Conservation (phyloP, 2,329 filamentous ascomycete genomes). For the Chaetomium globosum region DNA sequence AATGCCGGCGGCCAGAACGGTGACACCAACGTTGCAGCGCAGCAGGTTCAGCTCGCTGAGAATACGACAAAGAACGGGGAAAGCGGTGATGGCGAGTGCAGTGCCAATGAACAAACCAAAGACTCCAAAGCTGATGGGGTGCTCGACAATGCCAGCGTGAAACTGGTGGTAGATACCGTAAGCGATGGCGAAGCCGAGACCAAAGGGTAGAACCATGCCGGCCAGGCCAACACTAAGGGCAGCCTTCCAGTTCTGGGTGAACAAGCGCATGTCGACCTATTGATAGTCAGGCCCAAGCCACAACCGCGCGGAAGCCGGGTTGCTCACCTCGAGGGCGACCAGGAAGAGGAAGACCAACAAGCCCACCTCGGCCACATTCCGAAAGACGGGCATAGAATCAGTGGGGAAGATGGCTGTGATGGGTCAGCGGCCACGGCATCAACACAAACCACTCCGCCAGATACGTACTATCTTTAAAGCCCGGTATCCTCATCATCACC, state of each 20-base stretch:
- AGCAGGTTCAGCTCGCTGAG: conserved; percentile 88
- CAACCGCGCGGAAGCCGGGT: neutral
- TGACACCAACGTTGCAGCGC: conserved; percentile 79
- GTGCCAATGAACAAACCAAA: conserved; percentile 82
- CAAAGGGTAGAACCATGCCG: conserved; percentile 83
- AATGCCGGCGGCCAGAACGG: conserved; percentile 85
- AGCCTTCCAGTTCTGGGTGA: conserved; percentile 77
- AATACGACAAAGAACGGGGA: conserved; percentile 92
- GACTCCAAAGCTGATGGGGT: conserved; percentile 52
- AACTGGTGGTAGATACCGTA: conserved; percentile 81
- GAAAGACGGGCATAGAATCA: conserved; percentile 73
- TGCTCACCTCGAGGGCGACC: conserved; percentile 69
- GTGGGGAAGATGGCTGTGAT: conserved; percentile 70
- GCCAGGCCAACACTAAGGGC: conserved; percentile 76
- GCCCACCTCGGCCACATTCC: conserved; percentile 78
- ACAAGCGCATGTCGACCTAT: conserved; percentile 79
- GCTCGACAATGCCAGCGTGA: conserved; percentile 34
- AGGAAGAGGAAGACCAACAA: conserved; percentile 84
- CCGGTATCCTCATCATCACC: conserved; percentile 82
- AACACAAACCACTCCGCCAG: neutral
- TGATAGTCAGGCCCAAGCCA: conserved; percentile 50
- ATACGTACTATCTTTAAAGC: conserved; percentile 59
- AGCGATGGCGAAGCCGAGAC: conserved; percentile 75
- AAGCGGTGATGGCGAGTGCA: conserved; percentile 86
- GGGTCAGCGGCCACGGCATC: conserved; percentile 14